Evolutionary conservation across 164 flowering plant genomes (phyloP), one percentile per base, ranked within the genome.

Genomic region (Magnolia changhungtana): DNA sequence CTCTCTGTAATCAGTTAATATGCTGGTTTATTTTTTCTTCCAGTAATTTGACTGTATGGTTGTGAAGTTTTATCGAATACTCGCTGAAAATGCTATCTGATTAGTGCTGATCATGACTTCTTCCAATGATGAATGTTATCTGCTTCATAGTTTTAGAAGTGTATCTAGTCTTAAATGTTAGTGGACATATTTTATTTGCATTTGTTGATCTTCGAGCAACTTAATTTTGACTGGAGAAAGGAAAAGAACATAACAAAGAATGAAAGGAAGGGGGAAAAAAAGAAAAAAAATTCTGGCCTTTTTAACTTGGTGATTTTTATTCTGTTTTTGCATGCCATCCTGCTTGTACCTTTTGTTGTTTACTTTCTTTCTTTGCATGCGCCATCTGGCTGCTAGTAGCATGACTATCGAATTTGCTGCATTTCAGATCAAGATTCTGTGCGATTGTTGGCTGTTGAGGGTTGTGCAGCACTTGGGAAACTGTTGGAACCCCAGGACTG

Each of bases 381-480:
- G 18, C 19, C 2, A 55, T 19, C 59, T 70, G 72, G 23, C 58
- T 19, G 10, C 8, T 70, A 49, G 8, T 3, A 55, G 4, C 21
- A n/a, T 70, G 55, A 49, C 58, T 29, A 45, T 70, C n/a, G 4
- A 19, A 70, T 8, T 50, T 70, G 8, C 59, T 49, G 18, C 10
- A 50, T 82, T 83, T 49, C 85, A 96, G 99, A 96, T 83, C 99
- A 96, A 83, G 99, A 96, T 85, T 96, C 99, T 84, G 99, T 96
- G 66, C 91, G 99, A 7, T 79, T 96, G 67, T 81, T 96, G 82
- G 99, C 99, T 80, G 99, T 96, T 82, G 99, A 96, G 87, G 97
- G 97, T 50, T 96, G 98, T 86, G 98, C 98, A 72, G 92, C 99
- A 63, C 96, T 96, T 80, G 99, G 98, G 45, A 96, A 92, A 84